Evolutionary conservation across 345 rosid species (phyloP), one percentile per base, ranked within the genome.

Genomic region (Lagerstroemia speciosa): DNA sequence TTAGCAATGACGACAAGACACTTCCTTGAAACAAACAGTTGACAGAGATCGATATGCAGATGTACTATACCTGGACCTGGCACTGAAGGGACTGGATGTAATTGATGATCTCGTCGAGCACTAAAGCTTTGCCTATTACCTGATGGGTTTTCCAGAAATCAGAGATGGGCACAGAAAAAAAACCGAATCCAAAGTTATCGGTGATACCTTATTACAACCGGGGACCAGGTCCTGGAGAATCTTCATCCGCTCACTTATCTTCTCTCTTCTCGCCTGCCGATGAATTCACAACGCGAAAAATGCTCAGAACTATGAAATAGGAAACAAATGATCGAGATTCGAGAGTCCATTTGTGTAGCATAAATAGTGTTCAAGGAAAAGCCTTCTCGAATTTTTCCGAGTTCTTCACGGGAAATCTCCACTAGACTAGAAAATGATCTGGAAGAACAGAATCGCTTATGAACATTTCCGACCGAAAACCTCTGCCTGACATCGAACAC

Each of bases 71-170:
- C 95, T 92, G 95, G 64, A 92, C 98, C 75, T 92, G 98, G 65
- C 76, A 83, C 52, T 92, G 98, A 69, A 92, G 77, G 0, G 98
- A 92, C 70, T 92, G 95, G 70, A 92, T 85, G 78, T 92, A 92
- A 80, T 92, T 92, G 64, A 92, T 88, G 36, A 92, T 92, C 85
- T 92, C 98, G 72, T 92, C 96, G 43, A 92, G 81, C 53, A 92
- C 95, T 66, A 92, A 83, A 5, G 96, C 98, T 83, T 90, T 92
- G 52, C 98, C 98, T 33, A 85, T 90, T 63, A 92, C 96, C 96
- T 92, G 76, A 76, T 67, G 46, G 26, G 37, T 48, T 17, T 38
- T 6, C 16, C 6, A 8, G 8, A 52, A 52, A 58, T 58, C 63
- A 58, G 63, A 5, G 29, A 52, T 19, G 6, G 33, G 27, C 3